Conservation (phyloP, 805 yeast genomes). For the Candida coleopterorum region DNA sequence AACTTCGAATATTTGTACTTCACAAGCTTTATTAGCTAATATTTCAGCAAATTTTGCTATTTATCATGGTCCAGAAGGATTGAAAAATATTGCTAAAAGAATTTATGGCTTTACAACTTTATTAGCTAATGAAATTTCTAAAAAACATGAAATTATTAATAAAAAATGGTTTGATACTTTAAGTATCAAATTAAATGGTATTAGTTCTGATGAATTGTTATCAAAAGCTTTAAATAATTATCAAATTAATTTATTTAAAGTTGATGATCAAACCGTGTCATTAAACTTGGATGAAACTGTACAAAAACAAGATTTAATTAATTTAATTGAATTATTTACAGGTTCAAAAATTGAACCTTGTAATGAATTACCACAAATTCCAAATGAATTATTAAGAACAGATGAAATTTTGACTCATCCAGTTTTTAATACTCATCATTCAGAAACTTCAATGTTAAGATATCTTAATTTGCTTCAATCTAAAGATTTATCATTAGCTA, state of each 20-base stretch:
- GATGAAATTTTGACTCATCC: slow-evolving; percentile 62
- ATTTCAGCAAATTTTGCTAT: slow-evolving; percentile 95
- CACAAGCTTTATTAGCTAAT: slow-evolving; percentile 94
- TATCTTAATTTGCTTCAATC: slow-evolving; percentile 78
- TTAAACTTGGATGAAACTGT: slow-evolving; percentile 92
- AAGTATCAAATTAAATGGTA: slow-evolving; percentile 52
- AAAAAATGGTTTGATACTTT: slow-evolving; percentile 82
- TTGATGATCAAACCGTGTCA: slow-evolving; percentile 54
- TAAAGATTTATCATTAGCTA: slow-evolving; percentile 88
- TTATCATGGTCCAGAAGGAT: slow-evolving; percentile 90
- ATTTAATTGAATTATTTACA: slow-evolving; percentile 59
- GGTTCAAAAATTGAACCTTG: slow-evolving; percentile 19
- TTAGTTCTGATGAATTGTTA: slow-evolving; percentile 53
- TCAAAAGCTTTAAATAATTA: slow-evolving; percentile 51
- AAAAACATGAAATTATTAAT: slow-evolving; percentile 48
- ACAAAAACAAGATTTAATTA: slow-evolving; percentile 52
- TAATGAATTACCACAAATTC: slow-evolving; percentile 44
- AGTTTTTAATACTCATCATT: slow-evolving; percentile 83
- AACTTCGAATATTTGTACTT: slow-evolving; percentile 96
- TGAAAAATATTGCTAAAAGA: slow-evolving; percentile 70
- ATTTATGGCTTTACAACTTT: slow-evolving; percentile 70
- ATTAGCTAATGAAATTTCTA: slow-evolving; percentile 54
- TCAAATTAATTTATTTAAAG: slow-evolving; percentile 75
- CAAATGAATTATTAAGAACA: slow-evolving; percentile 46
- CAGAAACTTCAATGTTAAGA: slow-evolving; percentile 93